phyloP scores from a whole-genome alignment of 2,329 filamentous ascomycete species.

The Albifimbria verrucaria region DNA sequence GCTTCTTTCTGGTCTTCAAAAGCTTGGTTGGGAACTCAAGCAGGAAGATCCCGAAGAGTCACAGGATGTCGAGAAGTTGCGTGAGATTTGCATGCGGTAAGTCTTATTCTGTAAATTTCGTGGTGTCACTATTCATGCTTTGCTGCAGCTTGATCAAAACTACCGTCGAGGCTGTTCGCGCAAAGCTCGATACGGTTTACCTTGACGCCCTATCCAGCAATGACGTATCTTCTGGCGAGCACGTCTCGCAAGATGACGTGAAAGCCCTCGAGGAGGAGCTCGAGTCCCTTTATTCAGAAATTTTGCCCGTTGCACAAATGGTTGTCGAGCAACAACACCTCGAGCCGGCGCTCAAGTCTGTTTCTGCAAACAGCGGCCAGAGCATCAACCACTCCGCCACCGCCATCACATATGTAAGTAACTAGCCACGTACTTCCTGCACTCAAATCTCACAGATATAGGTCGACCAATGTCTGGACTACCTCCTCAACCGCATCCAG shows the following conservation, averaged over 20 bases:
- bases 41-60: constrained; percentile 49
- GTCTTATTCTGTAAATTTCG: background rate
- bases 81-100: constrained; percentile 54
- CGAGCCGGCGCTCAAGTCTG: constrained; percentile 52
- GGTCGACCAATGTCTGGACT: constrained; percentile 50
- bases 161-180: constrained; percentile 52
- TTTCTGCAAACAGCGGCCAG: constrained; percentile 40
- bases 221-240: constrained; percentile 17
- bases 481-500: constrained; percentile 45
- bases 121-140: constrained; percentile 2
- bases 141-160: constrained; percentile 51
- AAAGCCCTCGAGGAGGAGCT: constrained; percentile 59
- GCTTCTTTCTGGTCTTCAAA: constrained; percentile 62
- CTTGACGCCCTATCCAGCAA: constrained; percentile 38
- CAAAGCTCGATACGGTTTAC: constrained; percentile 54
- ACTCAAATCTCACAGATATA: constrained; percentile 23
- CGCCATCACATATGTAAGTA: constrained; percentile 49
- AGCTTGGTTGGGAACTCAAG: constrained; percentile 60
- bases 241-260: constrained; percentile 37
- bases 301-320: constrained; percentile 68
- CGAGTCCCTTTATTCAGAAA: constrained; percentile 66
- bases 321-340: constrained; percentile 65
- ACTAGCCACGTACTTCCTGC: background rate
- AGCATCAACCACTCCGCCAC: constrained; percentile 41
- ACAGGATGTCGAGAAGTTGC: constrained; percentile 52